Evolutionary conservation across 768 basidiomycete species (phyloP), one percentile per base, ranked within the genome.

Genomic region (Russula vinacea): DNA sequence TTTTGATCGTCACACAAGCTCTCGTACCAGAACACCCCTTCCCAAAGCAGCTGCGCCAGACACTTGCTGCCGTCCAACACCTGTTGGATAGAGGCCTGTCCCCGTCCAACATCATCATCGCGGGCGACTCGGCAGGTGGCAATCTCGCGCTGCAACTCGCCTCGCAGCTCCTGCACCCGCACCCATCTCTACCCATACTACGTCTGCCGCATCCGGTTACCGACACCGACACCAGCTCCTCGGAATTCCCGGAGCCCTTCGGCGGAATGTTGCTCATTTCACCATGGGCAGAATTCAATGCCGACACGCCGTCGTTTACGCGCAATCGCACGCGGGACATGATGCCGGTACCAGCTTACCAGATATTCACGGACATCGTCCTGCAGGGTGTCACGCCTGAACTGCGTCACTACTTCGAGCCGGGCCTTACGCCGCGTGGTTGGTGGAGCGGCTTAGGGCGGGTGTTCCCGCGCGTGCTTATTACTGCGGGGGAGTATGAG

Each of bases 121-220:
- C 62, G 1, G 71, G 71, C 29, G 44, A 58, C 44, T 58, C 56
- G 2, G 56, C 56, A 35, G 56, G 56, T 7, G 56, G 55, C 16
- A 71, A 70, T 58, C 45, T 71, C 9, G 52, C 58, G 5, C 11
- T 71, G 9, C 71, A 71, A 52, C 57, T 70, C 16, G 51, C 68
- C 1, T 45, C 62, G 1, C 68, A 66, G 32, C 13, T 69, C 10
- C 55, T 71, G 0, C 68, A 71, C 8, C 67, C 71, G 0, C 67
- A 64, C 2, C 26, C 65, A 2, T 56, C 63, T 17, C 42, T 67
- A 10, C 40, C 56, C 1, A 39, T 22, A n/a, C 6, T 37, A 2
- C 53, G 16, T 39, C 14, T 9, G 10, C 22, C 22, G 22, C 53
- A 29, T 29, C 29, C 29, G 29, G 29, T 29, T 29, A 29, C 29